A percentile compares a stretch with the other conserved stretches of the same genome.
phyloP scores from a whole-genome alignment of 768 basidiomycete species.

The Termitomyces sp. region DNA sequence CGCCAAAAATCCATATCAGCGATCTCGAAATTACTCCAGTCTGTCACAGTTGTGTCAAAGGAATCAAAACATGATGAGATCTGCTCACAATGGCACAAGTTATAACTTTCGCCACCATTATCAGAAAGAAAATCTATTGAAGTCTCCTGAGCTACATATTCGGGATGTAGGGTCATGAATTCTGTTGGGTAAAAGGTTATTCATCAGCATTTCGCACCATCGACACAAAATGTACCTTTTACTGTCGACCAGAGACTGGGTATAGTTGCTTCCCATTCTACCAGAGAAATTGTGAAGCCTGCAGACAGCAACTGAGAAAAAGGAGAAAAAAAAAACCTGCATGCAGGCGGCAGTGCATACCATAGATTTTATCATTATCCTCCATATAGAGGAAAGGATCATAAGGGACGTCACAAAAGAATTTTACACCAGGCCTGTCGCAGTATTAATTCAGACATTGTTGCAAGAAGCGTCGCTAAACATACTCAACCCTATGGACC shows the following conservation, averaged over 20 bases:
- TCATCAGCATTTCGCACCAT: background rate
- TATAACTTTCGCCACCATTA: slow-evolving; percentile 58
- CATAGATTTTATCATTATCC: slow-evolving; percentile 48
- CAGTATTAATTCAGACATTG: background rate
- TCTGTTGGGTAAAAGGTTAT: slow-evolving; percentile 30
- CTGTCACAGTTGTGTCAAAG: slow-evolving; percentile 25
- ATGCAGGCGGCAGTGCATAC: slow-evolving; percentile 18
- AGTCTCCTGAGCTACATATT: slow-evolving; percentile 58
- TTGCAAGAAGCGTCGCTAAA: slow-evolving; percentile 1
- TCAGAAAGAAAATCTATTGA: slow-evolving; percentile 73
- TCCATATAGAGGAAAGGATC: slow-evolving; percentile 84
- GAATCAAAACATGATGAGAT: background rate
- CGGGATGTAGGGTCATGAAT: slow-evolving; percentile 60
- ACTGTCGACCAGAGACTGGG: slow-evolving; percentile 73
- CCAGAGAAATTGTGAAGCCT: slow-evolving; percentile 78
- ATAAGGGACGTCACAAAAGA: slow-evolving; percentile 70
- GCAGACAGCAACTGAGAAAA: background rate
- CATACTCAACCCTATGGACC: slow-evolving; percentile 64
- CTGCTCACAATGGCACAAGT: slow-evolving; percentile 60
- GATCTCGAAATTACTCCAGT: slow-evolving; percentile 93
- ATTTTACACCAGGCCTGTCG: slow-evolving; percentile 66
- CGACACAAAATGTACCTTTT: slow-evolving; percentile 40
- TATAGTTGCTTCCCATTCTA: slow-evolving; percentile 78
- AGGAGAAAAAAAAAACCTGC: background rate
- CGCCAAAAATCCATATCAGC: slow-evolving; percentile 89